Base-by-base conservation (phyloP, 129 eudicot genomes). In the Pulicaria dysenterica region DNA sequence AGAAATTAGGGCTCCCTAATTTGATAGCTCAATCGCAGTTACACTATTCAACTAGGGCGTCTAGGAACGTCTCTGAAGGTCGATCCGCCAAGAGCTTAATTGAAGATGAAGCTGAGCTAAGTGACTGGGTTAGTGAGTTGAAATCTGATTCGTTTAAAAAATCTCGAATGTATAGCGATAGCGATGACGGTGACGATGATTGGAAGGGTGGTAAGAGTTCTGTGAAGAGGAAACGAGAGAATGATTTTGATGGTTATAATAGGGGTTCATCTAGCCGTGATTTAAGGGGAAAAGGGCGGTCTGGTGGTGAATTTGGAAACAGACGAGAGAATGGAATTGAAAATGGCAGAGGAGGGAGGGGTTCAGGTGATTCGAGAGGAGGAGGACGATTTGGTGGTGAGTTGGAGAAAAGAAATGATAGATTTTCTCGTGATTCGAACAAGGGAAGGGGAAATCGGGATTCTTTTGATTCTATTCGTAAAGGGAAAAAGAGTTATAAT, bases 101-200 rank as follows among this genome's bases (percentile, higher is more conserved):
- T 73, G 97, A 88, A 65, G 97, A 95, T 67, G 97, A 95, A 70
- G 96, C 95, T 24, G 97, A 88, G 38, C 75, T 90, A n/a, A 87
- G 89, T 70, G 90, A 88, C 16, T 90, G 97, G 99, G 99, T 94
- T 53, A 86, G 91, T 67, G 95, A 85, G 40, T 76, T 95, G 87
- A 81, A 81, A 70, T 84, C 96, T 19, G 82, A 80, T 14, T 82
- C 87, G 7, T 76, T 79, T 70, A 81, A 55, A 51, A 83, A 81
- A 45, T 57, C 83, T 37, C 62, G 79, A n/a, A 40, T 78, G 64
- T 72, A 81, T 11, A 79, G 91, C 38, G 97, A 84, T 2, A 70
- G 74, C 7, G 93, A 84, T 37, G 82, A 71, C 19, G 84, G 73
- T 19, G 63, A 15, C 6, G 70, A 49, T 45, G 50, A 56, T 76